These are phyloP conservation scores for Fusarium anthophilum DNA, from an alignment of 2,329 filamentous ascomycete genomes.

Conservation along the genomic window DNA sequence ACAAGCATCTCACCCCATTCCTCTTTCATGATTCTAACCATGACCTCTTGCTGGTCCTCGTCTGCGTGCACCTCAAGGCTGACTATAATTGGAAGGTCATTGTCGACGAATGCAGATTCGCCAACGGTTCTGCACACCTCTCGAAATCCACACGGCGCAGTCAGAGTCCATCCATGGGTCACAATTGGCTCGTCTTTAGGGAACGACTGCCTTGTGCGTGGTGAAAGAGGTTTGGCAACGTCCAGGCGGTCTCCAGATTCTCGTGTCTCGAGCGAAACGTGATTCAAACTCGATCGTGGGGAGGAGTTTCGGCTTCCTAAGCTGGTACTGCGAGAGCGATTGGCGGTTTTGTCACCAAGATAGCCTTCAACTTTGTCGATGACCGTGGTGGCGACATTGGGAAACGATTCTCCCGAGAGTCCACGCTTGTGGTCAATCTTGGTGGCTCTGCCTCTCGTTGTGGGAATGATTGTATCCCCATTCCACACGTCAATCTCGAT, in stretches of 20 bases:
- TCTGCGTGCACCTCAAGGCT: constrained; percentile 92
- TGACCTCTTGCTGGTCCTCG: constrained; percentile 83
- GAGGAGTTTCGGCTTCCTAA: constrained; percentile 48
- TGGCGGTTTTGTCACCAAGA: constrained; percentile 43
- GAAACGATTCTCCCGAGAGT: constrained; percentile 58
- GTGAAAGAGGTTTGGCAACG: constrained; percentile 35
- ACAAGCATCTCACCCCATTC: constrained; percentile 83
- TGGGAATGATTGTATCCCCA: constrained; percentile 61
- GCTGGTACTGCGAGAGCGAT: constrained; percentile 54
- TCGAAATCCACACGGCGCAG: constrained; percentile 85
- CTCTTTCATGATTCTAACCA: constrained; percentile 94
- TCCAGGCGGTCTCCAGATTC: constrained; percentile 50
- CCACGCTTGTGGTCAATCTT: constrained; percentile 57
- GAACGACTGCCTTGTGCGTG: constrained; percentile 38
- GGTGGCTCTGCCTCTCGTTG: constrained; percentile 50
- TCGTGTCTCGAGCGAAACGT: constrained; percentile 41
- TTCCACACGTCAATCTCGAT: constrained; percentile 98
- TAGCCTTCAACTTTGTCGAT: constrained; percentile 49
- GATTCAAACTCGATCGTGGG: constrained; percentile 44
- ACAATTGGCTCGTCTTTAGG: constrained; percentile 77
- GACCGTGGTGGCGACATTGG: constrained; percentile 55
- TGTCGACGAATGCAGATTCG: constrained; percentile 79
- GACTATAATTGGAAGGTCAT: constrained; percentile 84
- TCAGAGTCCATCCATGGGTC: constrained; percentile 84
- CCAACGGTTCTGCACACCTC: constrained; percentile 84